Percentiles rank a stretch among this genome's conserved stretches.
Evolutionary conservation across 768 basidiomycete genomes (phyloP).

Genomic region (Lanmaoa rubissima): DNA sequence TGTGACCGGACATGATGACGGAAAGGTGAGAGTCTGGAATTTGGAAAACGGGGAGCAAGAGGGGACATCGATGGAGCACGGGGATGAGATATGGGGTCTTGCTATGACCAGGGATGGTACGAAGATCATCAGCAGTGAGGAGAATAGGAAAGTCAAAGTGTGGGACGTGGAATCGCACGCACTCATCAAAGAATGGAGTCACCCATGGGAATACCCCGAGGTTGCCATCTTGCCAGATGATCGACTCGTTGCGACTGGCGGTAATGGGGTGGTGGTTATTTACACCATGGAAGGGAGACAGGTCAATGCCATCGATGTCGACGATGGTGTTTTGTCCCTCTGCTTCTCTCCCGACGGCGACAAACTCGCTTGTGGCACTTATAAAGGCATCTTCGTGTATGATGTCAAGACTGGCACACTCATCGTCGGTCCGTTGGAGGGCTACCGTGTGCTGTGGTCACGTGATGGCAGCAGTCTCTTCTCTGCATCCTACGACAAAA

Average conservation of each 20-base stretch:
- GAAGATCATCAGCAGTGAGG: not conserved
- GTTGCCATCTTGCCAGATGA: not conserved
- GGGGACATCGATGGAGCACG: not conserved
- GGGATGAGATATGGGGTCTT: not conserved
- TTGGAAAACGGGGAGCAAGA: not conserved
- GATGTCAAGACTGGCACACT: no score
- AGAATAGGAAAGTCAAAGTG: not conserved
- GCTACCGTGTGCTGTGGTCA: no score
- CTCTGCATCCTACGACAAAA: not conserved
- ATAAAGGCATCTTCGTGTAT: no score
- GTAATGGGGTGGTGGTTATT: no score
- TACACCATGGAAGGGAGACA: no score
- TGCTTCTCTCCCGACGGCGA: no score
- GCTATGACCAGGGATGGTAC: conserved; percentile 1
- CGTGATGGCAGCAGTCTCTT: not conserved
- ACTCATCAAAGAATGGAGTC: not conserved
- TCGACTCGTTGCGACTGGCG: not conserved
- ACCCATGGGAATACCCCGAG: rapidly evolving
- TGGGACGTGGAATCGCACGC: conserved; percentile 1
- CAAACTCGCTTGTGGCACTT: no score
- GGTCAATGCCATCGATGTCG: no score
- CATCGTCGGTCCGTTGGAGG: no score
- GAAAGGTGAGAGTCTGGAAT: not conserved
- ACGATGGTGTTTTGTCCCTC: no score
- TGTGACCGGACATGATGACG: not conserved